Conservation (phyloP, 2,329 filamentous ascomycete genomes). For the Stachybotrys chlorohalonatus region DNA sequence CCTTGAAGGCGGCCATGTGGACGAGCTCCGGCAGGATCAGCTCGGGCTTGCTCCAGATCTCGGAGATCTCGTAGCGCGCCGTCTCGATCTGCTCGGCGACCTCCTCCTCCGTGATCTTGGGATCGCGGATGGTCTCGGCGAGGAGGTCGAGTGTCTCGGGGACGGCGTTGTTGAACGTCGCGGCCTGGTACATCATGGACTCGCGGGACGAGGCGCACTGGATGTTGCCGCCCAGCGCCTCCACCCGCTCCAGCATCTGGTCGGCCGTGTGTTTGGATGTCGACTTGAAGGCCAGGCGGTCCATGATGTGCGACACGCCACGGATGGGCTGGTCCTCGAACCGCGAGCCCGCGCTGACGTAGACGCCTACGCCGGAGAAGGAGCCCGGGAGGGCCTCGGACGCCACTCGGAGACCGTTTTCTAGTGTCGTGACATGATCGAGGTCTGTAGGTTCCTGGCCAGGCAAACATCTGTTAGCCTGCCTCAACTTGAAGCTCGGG, state of each 20-base stretch:
- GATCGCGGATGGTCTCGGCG: constrained; percentile 87
- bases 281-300: constrained; percentile 88
- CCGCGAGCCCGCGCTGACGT: constrained; percentile 88
- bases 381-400: constrained; percentile 91
- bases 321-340: constrained; percentile 81
- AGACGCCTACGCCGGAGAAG: constrained; percentile 91
- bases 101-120: constrained; percentile 76
- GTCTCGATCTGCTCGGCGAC: constrained; percentile 81
- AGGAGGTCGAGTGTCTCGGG: constrained; percentile 73
- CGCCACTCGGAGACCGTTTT: constrained; percentile 89
- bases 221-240: constrained; percentile 87
- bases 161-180: constrained; percentile 92
- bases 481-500: not conserved
- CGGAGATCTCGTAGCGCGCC: constrained; percentile 88
- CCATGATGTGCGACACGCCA: constrained; percentile 93
- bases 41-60: constrained; percentile 97
- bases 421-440: constrained; percentile 76
- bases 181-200: constrained; percentile 97
- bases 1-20: constrained; percentile 90
- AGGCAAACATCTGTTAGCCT: not conserved
- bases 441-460: constrained; percentile 72
- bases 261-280: constrained; percentile 66
- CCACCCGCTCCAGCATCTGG: constrained; percentile 78
- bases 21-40: constrained; percentile 91
- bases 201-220: constrained; percentile 94